A percentile compares a stretch with the other conserved stretches of the same genome.
phyloP scores from a whole-genome alignment of 495 filamentous ascomycete species.

The Venustampulla echinocandica region DNA sequence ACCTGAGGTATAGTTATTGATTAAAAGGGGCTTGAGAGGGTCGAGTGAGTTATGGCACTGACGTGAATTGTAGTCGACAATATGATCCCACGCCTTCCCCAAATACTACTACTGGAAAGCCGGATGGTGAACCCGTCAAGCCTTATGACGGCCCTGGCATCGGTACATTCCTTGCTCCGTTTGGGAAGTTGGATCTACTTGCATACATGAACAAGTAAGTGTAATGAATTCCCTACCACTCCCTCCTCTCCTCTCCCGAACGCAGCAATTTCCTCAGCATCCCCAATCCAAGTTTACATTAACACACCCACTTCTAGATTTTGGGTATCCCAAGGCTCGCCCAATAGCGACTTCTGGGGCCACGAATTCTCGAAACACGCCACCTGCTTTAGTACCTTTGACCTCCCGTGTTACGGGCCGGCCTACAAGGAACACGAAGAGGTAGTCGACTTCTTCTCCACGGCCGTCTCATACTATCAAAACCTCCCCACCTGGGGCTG shows the following conservation, averaged over 20 bases:
- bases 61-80: conserved; percentile 28
- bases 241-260: not conserved
- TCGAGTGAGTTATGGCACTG: no score
- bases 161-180: conserved; percentile 34
- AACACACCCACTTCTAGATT: conserved; percentile 25
- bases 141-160: conserved; percentile 37
- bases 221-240: not conserved
- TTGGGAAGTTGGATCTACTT: conserved; percentile 38
- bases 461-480: conserved; percentile 31
- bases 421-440: conserved; percentile 34
- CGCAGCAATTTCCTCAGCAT: not conserved
- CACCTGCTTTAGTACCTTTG: conserved; percentile 46
- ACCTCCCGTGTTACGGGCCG: conserved; percentile 40
- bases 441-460: conserved; percentile 39
- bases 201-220: conserved; percentile 39
- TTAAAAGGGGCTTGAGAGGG: no score
- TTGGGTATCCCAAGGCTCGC: conserved; percentile 36
- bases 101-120: conserved; percentile 39
- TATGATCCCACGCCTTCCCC: conserved; percentile 42
- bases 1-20: conserved; percentile 26
- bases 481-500: conserved; percentile 35
- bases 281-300: not conserved
- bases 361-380: conserved; percentile 50
- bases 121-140: conserved; percentile 34
- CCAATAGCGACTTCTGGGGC: conserved; percentile 41